Evolutionary conservation across 148 eudicot species (phyloP).

Genomic region (Fagopyrum esculentum): DNA sequence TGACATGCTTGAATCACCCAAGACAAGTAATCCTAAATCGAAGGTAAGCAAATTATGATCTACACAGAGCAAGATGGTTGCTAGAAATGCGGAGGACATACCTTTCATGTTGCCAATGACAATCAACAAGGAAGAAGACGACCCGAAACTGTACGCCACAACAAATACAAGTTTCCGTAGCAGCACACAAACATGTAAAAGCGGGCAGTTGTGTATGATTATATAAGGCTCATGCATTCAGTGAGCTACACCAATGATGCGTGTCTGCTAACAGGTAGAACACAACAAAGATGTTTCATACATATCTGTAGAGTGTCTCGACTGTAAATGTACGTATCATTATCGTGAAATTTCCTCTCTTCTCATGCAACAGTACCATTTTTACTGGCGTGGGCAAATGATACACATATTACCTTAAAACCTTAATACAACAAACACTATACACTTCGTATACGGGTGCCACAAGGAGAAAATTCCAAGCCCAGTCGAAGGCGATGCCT

Average conservation of each 20-base stretch:
- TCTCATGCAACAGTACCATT: background rate
- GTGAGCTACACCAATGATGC: background rate
- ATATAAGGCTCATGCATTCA: conserved; percentile 2
- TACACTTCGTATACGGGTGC: conserved; percentile 5
- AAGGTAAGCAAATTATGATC: background rate
- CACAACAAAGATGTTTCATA: background rate
- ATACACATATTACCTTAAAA: background rate
- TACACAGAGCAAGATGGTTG: background rate
- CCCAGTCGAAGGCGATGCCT: background rate
- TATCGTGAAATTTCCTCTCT: background rate
- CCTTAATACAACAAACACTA: conserved; percentile 5
- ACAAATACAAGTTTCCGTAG: background rate
- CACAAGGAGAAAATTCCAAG: background rate
- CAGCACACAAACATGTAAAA: background rate
- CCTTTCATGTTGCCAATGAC: background rate
- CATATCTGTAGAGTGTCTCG: background rate
- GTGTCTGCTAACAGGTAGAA: background rate
- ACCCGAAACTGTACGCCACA: background rate
- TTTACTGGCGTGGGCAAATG: background rate
- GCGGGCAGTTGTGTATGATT: background rate
- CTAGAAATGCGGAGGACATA: background rate
- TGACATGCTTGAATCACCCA: conserved; percentile 7
- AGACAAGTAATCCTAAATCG: background rate
- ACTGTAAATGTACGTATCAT: background rate
- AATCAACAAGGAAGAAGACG: conserved; percentile 3